Conservation (phyloP, 306 rosid species). For the Acmispon strigosus region DNA sequence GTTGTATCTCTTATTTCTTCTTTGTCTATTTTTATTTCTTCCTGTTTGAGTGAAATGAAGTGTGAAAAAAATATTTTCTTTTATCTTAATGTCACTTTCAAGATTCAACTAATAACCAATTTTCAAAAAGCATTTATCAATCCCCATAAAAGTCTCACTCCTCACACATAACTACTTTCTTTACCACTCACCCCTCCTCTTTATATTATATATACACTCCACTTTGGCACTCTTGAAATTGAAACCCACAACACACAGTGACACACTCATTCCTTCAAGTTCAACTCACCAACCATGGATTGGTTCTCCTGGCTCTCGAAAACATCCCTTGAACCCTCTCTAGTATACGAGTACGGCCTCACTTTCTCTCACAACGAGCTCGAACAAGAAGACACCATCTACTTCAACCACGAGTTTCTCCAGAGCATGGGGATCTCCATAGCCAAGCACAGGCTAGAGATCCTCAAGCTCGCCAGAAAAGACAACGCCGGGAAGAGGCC, state of each 20-base stretch:
- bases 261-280: constrained; percentile 12
- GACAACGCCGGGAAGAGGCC: constrained; percentile 32
- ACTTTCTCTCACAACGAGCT: constrained; percentile 80
- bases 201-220: constrained; percentile 10
- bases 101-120: constrained; percentile 40
- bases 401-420: constrained; percentile 94
- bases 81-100: constrained; percentile 65
- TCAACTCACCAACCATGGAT: constrained; percentile 52
- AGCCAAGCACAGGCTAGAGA: constrained; percentile 92
- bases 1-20: too few species aligned
- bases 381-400: constrained; percentile 71
- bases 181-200: background rate
- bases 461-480: constrained; percentile 67
- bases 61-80: too few species aligned
- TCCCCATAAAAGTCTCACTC: background rate
- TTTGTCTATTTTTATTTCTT: too few species aligned
- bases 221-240: background rate
- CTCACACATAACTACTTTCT: constrained; percentile 9
- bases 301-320: constrained; percentile 95
- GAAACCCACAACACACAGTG: constrained; percentile 1
- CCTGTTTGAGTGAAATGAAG: too few species aligned
- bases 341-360: constrained; percentile 80
- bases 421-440: constrained; percentile 95
- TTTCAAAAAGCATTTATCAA: background rate
- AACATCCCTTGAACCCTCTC: constrained; percentile 65